These are phyloP conservation scores for Coemansia sp. DNA, from an alignment of 192 early-diverging fungal genomes.

Conservation along the genomic window DNA sequence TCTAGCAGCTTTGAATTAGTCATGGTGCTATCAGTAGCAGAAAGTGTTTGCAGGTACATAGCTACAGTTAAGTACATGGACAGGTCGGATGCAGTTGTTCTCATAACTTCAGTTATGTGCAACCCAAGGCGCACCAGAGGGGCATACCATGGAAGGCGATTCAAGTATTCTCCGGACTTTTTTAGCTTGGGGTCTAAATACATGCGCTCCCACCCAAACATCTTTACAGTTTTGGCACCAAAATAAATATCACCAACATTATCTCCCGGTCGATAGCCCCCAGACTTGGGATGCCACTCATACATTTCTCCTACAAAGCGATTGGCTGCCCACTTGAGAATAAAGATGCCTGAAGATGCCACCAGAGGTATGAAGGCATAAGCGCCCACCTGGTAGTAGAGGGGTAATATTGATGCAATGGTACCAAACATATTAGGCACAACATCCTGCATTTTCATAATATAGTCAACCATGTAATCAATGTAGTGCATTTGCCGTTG, in stretches of 20 bases:
- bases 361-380: not conserved
- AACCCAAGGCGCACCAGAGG: not conserved
- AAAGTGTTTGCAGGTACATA: not conserved
- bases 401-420: not conserved
- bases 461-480: no score
- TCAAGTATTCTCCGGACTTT: not conserved
- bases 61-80: constrained; percentile 1
- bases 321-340: not conserved
- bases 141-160: not conserved
- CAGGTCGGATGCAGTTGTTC: not conserved
- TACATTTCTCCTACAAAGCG: not conserved
- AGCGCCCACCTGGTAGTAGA: not conserved
- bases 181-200: not conserved
- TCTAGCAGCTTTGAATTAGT: not conserved
- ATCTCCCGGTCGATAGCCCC: not conserved
- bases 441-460: no score
- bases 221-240: constrained; percentile 1
- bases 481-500: no score
- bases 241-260: not conserved
- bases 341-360: not conserved
- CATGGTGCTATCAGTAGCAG: not conserved
- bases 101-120: not conserved
- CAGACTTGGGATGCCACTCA: not conserved
- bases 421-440: not conserved
- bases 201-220: constrained; percentile 9